phyloP scores from a whole-genome alignment of 805 yeast species.

The Lachancea sp. region DNA sequence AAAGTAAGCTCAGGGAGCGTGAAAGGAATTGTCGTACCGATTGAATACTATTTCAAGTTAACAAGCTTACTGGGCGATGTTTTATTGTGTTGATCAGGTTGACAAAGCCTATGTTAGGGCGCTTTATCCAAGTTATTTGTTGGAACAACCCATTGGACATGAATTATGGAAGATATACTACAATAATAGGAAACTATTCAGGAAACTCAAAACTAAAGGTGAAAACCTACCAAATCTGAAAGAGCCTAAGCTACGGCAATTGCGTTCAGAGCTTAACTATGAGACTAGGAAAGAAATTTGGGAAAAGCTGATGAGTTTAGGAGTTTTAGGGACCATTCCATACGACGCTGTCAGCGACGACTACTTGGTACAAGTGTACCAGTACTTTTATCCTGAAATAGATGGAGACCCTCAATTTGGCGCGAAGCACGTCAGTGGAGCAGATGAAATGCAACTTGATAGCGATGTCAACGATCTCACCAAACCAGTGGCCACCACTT shows the following conservation, averaged over 20 bases:
- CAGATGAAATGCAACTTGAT: conserved; percentile 6
- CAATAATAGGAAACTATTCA: conserved; percentile 24
- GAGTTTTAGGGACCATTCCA: conserved; percentile 31
- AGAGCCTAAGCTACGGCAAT: conserved; percentile 3
- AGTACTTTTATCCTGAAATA: conserved; percentile 26
- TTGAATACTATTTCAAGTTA: too few relatives aligned
- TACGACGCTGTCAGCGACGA: conserved; percentile 28
- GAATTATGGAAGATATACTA: conserved; percentile 24
- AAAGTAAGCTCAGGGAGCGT: too few relatives aligned
- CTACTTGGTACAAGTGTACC: conserved; percentile 27
- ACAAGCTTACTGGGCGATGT: too few relatives aligned
- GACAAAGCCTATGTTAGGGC: conserved; percentile 24
- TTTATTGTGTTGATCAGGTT: conserved; percentile 23
- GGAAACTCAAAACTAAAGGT: conserved; percentile 16
- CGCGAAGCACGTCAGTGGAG: not conserved
- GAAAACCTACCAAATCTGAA: conserved; percentile 3
- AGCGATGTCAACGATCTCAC: conserved; percentile 6
- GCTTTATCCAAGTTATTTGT: conserved; percentile 27
- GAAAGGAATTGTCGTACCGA: too few relatives aligned
- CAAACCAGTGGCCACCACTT: conserved; percentile 8
- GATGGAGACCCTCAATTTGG: conserved; percentile 1
- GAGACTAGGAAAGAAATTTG: conserved; percentile 28
- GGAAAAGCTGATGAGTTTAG: conserved; percentile 27
- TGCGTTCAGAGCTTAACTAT: conserved; percentile 13
- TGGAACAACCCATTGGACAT: conserved; percentile 31